Evolutionary conservation across 352 stramenopile species (phyloP).

Genomic region (Phytophthora brassicae): DNA sequence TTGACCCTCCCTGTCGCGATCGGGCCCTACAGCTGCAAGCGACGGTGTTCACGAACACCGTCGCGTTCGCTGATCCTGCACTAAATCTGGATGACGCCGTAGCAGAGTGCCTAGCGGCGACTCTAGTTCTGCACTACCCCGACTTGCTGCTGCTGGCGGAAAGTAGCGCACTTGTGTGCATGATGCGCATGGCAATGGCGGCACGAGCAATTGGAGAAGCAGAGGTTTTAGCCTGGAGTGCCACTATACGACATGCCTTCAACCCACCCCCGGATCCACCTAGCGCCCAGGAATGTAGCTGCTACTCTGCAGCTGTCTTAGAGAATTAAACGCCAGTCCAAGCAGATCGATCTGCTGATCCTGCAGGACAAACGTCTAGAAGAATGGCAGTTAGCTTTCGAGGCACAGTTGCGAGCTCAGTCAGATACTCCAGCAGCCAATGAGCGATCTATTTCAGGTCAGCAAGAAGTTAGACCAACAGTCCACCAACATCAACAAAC

Average conservation of each 20-base stretch:
- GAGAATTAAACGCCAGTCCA: slow-evolving; percentile 1
- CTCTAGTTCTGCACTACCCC: slow-evolving; percentile 14
- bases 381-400: slow-evolving; percentile 7
- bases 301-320: not conserved
- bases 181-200: slow-evolving; percentile 1
- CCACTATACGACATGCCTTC: not conserved
- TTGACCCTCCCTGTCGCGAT: not conserved
- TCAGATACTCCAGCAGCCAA: not conserved
- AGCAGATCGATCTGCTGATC: slow-evolving; percentile 11
- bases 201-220: not conserved
- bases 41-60: not conserved
- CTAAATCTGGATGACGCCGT: slow-evolving; percentile 10
- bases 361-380: slow-evolving; percentile 16
- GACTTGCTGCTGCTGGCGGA: slow-evolving; percentile 2
- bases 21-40: not conserved
- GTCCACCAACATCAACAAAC: not conserved
- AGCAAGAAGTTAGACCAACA: not conserved
- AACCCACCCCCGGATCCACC: too few relatives aligned
- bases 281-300: too few relatives aligned
- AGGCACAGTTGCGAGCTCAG: not conserved
- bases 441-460: not conserved
- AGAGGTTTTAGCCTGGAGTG: not conserved
- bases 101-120: slow-evolving; percentile 5
- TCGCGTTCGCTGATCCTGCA: not conserved
- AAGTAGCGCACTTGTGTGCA: not conserved